Percentiles rank a stretch among this genome's conserved stretches.
Conservation (phyloP, 176 grass and related monocot genomes). For the Sorghum bicolor region DNA sequence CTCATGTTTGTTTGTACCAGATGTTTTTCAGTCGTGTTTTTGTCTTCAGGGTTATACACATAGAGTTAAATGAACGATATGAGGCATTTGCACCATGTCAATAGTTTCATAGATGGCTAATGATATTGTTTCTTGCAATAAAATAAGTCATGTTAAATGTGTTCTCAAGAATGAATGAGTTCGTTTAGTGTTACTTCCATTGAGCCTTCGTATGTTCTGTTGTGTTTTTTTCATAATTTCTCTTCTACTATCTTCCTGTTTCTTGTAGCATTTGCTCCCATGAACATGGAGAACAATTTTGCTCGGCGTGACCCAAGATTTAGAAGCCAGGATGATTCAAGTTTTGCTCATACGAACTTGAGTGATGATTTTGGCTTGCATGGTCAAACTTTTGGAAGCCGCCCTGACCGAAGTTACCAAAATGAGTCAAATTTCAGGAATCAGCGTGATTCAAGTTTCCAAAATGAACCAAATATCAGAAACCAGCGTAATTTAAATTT, state of each 20-base stretch:
- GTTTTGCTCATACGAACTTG: neutral
- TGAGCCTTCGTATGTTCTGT: neutral
- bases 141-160: neutral
- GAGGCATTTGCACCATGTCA: neutral
- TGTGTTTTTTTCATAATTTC: neutral
- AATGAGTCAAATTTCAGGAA: constrained; percentile 20
- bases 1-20: neutral
- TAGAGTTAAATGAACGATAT: neutral
- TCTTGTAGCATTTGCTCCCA: constrained; percentile 59
- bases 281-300: constrained; percentile 47
- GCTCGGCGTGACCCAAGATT: constrained; percentile 7
- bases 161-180: neutral
- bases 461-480: constrained; percentile 25
- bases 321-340: constrained; percentile 32
- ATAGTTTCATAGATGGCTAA: neutral
- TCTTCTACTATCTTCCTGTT: neutral
- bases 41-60: neutral
- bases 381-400: neutral
- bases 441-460: neutral
- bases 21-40: constrained; percentile 6
- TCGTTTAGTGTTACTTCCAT: neutral
- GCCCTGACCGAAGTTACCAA: constrained; percentile 1
- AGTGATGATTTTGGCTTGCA: neutral
- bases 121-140: neutral
- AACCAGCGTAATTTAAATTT: neutral